A percentile compares a stretch with the other conserved stretches of the same genome.
Conservation (phyloP, 2,329 filamentous ascomycete species). For the Cercospora brassicicola region DNA sequence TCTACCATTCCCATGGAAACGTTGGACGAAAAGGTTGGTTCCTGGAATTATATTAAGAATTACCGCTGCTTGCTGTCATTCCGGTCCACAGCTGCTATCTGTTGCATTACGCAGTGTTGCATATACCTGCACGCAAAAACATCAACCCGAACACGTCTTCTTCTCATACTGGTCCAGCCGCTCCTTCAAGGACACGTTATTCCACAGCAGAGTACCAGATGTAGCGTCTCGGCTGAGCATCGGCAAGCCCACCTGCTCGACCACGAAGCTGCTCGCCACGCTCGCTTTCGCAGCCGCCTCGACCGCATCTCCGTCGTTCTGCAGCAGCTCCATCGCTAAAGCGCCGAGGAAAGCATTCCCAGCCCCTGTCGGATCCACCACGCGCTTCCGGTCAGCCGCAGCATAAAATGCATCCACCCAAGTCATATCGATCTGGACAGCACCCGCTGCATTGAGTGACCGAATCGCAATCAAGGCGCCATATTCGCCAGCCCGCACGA, state of each 20-base stretch:
- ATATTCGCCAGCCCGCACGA: constrained; percentile 31
- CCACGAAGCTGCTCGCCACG: constrained; percentile 34
- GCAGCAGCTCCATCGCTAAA: constrained; percentile 31
- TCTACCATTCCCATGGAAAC: background rate
- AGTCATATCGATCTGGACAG: constrained; percentile 9
- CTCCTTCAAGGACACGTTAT: constrained; percentile 45
- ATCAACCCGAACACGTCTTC: constrained; percentile 1
- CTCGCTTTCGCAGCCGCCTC: constrained; percentile 32
- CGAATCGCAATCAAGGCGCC: constrained; percentile 30
- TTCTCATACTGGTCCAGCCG: constrained; percentile 38
- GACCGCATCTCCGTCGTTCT: constrained; percentile 23
- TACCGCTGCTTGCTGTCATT: background rate
- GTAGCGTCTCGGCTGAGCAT: constrained; percentile 29
- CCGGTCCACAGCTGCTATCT: background rate
- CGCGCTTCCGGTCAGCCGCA: constrained; percentile 18
- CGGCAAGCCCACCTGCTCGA: constrained; percentile 34
- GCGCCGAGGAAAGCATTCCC: constrained; percentile 37
- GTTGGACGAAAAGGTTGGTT: background rate
- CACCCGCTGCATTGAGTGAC: background rate
- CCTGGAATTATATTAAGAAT: background rate
- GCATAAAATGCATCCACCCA: constrained; percentile 32
- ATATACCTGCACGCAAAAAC: background rate
- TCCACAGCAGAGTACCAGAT: constrained; percentile 48
- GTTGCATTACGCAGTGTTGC: background rate
- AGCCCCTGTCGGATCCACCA: constrained; percentile 35